Conservation (phyloP, 768 basidiomycete genomes). For the Punctularia strigosozonata region DNA sequence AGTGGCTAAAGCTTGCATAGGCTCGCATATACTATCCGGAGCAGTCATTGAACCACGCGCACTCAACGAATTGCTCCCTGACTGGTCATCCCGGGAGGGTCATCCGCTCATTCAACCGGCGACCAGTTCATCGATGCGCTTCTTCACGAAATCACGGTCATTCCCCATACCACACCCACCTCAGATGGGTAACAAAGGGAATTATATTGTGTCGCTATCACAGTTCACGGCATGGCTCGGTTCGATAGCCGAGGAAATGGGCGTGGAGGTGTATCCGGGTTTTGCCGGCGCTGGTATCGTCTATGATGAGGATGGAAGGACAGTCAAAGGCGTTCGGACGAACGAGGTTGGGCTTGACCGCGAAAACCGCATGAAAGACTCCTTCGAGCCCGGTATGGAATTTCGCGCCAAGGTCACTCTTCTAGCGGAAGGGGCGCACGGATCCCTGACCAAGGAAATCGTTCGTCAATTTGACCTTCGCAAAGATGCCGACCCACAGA, state of each 20-base stretch:
- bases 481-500: conserved; percentile 67
- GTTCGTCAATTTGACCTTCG: conserved; percentile 67
- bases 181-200: conserved; percentile 92
- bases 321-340: conserved; percentile 72
- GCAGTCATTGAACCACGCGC: conserved; percentile 92
- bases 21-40: conserved; percentile 91
- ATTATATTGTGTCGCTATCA: conserved; percentile 87
- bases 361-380: conserved; percentile 62
- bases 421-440: conserved; percentile 92
- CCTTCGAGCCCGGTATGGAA: conserved; percentile 93
- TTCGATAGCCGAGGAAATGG: conserved; percentile 69
- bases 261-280: conserved; percentile 94
- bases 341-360: conserved; percentile 91
- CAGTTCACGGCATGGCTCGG: conserved; percentile 86
- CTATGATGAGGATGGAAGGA: conserved; percentile 47
- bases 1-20: conserved; percentile 24
- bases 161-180: conserved; percentile 92
- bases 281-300: conserved; percentile 87
- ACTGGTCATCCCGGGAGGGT: conserved; percentile 54
- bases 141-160: conserved; percentile 54
- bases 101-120: conserved; percentile 81
- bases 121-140: conserved; percentile 73
- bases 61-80: conserved; percentile 80
- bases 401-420: conserved; percentile 89
- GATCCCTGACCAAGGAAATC: conserved; percentile 74